Conservation (phyloP, 305 asterid genomes). For the Fraxinus latifolia region DNA sequence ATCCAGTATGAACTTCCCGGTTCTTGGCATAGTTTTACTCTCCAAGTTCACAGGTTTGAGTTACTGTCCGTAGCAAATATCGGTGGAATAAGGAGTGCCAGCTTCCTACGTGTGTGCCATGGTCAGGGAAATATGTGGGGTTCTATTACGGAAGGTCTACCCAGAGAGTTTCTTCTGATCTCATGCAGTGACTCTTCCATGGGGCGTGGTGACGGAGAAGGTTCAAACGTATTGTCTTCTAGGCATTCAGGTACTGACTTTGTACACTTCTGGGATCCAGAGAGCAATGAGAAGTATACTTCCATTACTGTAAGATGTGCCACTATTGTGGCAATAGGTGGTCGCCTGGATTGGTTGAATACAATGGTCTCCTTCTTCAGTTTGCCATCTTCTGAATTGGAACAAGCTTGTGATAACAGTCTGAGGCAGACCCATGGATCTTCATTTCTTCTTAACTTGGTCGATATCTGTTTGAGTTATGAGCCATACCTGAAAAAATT, state of each 20-base stretch:
- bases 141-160: constrained; percentile 53
- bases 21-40: constrained; percentile 73
- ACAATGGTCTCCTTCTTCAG: constrained; percentile 59
- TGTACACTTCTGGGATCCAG: constrained; percentile 63
- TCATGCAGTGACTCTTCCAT: constrained; percentile 67
- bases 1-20: constrained; percentile 75
- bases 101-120: constrained; percentile 70
- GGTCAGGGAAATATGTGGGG: constrained; percentile 88
- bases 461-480: constrained; percentile 81
- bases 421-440: constrained; percentile 48
- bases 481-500: constrained; percentile 57
- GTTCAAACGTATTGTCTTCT: constrained; percentile 78
- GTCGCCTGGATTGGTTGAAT: constrained; percentile 93
- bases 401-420: constrained; percentile 40
- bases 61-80: constrained; percentile 70
- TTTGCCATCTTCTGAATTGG: constrained; percentile 50
- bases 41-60: constrained; percentile 64
- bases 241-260: constrained; percentile 71
- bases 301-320: constrained; percentile 66
- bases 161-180: constrained; percentile 70
- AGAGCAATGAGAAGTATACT: constrained; percentile 45
- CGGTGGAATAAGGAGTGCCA: constrained; percentile 67
- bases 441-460: constrained; percentile 79
- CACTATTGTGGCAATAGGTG: constrained; percentile 82
- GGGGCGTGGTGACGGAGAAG: constrained; percentile 97